Percentiles rank a stretch among this genome's conserved stretches.
These are phyloP conservation scores for Galeopsis tetrahit DNA, from an alignment of 257 asterid genomes.

Conservation along the genomic window DNA sequence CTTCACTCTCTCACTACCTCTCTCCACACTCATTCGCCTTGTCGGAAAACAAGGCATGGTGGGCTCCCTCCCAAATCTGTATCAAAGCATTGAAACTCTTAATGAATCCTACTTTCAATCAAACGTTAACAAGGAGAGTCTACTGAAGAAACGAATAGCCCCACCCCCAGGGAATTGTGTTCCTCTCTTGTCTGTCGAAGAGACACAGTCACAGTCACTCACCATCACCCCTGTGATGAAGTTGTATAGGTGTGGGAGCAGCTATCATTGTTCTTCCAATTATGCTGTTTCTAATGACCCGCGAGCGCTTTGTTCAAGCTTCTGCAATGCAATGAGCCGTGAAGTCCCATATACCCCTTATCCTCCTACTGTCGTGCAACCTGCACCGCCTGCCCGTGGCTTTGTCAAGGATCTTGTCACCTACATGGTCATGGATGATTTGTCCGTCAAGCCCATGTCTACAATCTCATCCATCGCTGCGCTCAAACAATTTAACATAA, in stretches of 20 bases:
- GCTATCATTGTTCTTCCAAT: neutral
- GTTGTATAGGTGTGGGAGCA: conserved; percentile 27
- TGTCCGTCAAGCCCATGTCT: conserved; percentile 38
- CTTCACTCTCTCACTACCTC: conserved; percentile 39
- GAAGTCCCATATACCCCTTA: conserved; percentile 1
- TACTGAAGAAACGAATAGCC: conserved; percentile 27
- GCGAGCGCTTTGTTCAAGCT: neutral
- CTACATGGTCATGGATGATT: conserved; percentile 43
- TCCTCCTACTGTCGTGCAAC: neutral
- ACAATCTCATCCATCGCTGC: conserved; percentile 33
- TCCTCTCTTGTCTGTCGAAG: conserved; percentile 6
- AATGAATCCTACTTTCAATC: conserved; percentile 31
- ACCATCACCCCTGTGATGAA: neutral
- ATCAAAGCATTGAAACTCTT: conserved; percentile 38
- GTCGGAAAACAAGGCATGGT: conserved; percentile 32
- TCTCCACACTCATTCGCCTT: conserved; percentile 32
- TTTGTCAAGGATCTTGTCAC: conserved; percentile 43
- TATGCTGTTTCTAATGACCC: neutral
- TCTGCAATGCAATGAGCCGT: neutral
- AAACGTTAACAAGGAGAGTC: conserved; percentile 21
- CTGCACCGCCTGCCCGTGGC: conserved; percentile 25
- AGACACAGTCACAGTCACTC: neutral
- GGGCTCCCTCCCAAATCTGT: conserved; percentile 41
- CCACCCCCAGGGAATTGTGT: neutral
- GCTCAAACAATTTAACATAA: conserved; percentile 31